phyloP scores from a whole-genome alignment of 1,284 basidiomycete genomes.

The Inonotus obliquus region DNA sequence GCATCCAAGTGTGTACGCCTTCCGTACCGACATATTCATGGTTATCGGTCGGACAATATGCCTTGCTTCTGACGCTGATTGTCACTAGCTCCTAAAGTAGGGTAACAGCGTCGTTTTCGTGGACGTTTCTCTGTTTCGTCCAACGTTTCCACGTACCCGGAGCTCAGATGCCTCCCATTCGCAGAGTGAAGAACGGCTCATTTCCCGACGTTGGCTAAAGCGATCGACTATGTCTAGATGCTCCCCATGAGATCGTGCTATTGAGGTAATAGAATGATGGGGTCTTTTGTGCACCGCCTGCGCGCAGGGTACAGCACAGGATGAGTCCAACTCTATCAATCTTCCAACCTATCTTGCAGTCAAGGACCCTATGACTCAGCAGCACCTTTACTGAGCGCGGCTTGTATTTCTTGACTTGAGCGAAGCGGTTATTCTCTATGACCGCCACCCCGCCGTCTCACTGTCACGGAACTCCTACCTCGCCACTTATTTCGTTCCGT shows the following conservation, averaged over 20 bases:
- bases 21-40: neutral
- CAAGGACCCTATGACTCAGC: neutral
- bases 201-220: neutral
- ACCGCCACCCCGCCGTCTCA: neutral
- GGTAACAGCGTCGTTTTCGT: neutral
- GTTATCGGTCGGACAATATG: neutral
- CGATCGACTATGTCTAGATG: neutral
- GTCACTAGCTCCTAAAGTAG: neutral
- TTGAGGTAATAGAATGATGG: slow-evolving; percentile 4
- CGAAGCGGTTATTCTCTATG: slow-evolving; percentile 5
- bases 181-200: neutral
- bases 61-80: neutral
- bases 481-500: slow-evolving; percentile 15
- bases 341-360: neutral
- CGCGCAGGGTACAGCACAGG: slow-evolving; percentile 7
- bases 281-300: slow-evolving; percentile 11
- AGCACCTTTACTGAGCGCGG: neutral
- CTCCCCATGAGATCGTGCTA: neutral
- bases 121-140: neutral
- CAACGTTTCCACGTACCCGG: neutral
- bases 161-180: neutral
- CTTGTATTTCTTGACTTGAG: slow-evolving; percentile 4
- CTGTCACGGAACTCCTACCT: neutral
- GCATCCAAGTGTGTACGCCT: neutral
- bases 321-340: slow-evolving; percentile 7